Conservation (phyloP, 116 monocot species). For the Phalaenopsis hybrid region DNA sequence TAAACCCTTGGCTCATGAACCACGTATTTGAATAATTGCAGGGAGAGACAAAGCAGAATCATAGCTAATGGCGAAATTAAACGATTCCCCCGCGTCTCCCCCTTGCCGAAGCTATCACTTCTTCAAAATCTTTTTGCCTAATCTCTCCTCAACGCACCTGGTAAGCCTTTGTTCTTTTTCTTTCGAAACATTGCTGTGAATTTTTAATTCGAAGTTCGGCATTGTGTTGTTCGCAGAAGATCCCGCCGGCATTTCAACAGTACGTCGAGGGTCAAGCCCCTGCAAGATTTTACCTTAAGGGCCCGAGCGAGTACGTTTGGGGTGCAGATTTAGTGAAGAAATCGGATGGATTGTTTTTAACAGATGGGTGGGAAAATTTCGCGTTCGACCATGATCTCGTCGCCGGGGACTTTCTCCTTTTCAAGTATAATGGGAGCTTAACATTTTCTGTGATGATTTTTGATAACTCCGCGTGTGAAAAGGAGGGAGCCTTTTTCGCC, state of each 20-base stretch:
- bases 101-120: slow-evolving; percentile 10
- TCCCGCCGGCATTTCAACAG: slow-evolving; percentile 46
- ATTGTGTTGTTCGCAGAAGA: slow-evolving; percentile 26
- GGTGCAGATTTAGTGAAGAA: slow-evolving; percentile 23
- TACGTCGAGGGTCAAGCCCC: slow-evolving; percentile 24
- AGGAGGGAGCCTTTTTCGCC: slow-evolving; percentile 22
- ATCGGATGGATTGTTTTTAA: slow-evolving; percentile 25
- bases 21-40: not conserved
- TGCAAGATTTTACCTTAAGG: slow-evolving; percentile 32
- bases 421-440: slow-evolving; percentile 33
- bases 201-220: not conserved
- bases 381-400: slow-evolving; percentile 34
- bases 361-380: slow-evolving; percentile 61
- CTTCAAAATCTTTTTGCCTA: slow-evolving; percentile 35
- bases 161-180: slow-evolving; percentile 3
- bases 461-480: slow-evolving; percentile 43
- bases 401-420: slow-evolving; percentile 54
- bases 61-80: not conserved
- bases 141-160: slow-evolving; percentile 17
- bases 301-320: slow-evolving; percentile 52
- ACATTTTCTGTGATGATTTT: slow-evolving; percentile 51
- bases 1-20: not conserved
- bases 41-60: not conserved
- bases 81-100: too few relatives aligned
- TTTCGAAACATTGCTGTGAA: not conserved